Evolutionary conservation across 75 land plant species (phyloP).

Genomic region (Picea glauca): DNA sequence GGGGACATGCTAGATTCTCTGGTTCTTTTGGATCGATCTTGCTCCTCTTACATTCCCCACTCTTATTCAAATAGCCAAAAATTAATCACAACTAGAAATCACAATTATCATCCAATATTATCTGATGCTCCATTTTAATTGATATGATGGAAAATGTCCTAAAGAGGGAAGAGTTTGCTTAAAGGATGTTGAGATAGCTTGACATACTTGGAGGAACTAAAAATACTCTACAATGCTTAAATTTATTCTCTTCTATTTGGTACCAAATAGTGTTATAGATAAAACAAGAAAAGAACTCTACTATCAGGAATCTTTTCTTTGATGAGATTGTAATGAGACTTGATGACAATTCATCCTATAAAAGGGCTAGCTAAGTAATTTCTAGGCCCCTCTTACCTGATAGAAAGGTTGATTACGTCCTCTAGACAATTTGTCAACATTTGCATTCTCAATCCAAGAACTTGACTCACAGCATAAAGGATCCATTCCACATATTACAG

Average conservation of each 20-base stretch:
- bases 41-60: too few relatives aligned
- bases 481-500: slow-evolving; percentile 98
- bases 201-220: background rate
- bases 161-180: background rate
- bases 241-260: background rate
- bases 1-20: too few relatives aligned
- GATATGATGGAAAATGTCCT: background rate
- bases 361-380: background rate
- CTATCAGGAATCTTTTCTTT: background rate
- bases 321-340: background rate
- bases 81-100: background rate
- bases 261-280: background rate
- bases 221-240: background rate
- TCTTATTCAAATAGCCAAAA: too few relatives aligned
- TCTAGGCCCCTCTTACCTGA: slow-evolving; percentile 48
- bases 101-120: background rate
- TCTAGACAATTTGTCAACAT: slow-evolving; percentile 61
- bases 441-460: slow-evolving; percentile 71
- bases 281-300: background rate
- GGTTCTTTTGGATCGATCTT: too few relatives aligned
- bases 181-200: background rate
- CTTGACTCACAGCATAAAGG: slow-evolving; percentile 87
- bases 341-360: background rate
- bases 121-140: background rate
- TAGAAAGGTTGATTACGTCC: slow-evolving; percentile 92